Conservation (phyloP, 2,329 filamentous ascomycete species). For the Aspergillus cejpii region DNA sequence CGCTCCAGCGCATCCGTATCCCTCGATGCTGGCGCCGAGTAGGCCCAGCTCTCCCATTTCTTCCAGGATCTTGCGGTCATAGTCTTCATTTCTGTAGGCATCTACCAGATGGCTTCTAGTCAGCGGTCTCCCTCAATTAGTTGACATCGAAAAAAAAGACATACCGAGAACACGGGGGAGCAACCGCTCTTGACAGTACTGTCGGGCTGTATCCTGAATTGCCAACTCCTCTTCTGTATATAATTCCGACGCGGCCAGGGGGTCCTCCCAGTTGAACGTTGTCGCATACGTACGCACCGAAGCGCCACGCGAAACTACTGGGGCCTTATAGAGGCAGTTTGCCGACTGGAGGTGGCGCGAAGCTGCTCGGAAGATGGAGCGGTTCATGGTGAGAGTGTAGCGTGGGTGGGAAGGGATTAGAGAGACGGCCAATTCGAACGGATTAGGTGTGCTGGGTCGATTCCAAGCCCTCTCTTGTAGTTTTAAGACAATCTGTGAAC, state of each 20-base stretch:
- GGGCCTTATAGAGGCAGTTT: conserved; percentile 15
- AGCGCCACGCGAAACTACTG: conserved; percentile 10
- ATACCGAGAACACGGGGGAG: conserved; percentile 77
- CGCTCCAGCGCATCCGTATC: conserved; percentile 81
- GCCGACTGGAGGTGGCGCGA: conserved; percentile 25
- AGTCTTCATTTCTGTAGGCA: conserved; percentile 78
- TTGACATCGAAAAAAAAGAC: conserved; percentile 22
- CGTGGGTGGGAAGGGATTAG: neutral
- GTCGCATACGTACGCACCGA: conserved; percentile 30
- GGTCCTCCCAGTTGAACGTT: conserved; percentile 86
- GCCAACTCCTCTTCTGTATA: conserved; percentile 86
- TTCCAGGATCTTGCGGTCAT: conserved; percentile 74
- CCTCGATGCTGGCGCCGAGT: conserved; percentile 75
- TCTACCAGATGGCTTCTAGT: conserved; percentile 45
- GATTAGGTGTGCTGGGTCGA: no score
- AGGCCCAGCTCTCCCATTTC: conserved; percentile 94
- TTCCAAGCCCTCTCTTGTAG: no score
- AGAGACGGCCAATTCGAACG: conserved; percentile 1
- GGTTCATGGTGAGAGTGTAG: conserved; percentile 24
- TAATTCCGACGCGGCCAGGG: conserved; percentile 65
- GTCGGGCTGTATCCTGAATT: conserved; percentile 81
- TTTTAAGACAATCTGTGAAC: neutral
- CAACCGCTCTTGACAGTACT: conserved; percentile 88
- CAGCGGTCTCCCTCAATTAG: neutral
- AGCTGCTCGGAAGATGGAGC: conserved; percentile 28